phyloP scores from a whole-genome alignment of 345 rosid genomes.

The Litchi chinensis region DNA sequence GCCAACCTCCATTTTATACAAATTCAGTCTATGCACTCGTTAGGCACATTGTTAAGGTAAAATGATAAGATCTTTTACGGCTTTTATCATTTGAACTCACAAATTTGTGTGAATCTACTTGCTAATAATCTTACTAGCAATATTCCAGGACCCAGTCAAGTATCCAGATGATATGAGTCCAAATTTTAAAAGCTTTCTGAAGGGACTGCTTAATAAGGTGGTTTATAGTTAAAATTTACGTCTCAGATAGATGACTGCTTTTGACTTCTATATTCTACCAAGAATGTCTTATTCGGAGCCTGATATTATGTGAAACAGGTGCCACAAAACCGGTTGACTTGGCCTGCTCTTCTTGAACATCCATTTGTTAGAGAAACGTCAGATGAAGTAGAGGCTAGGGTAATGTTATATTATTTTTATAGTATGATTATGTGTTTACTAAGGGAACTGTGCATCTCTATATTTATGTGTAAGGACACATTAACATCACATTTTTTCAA shows the following conservation, averaged over 20 bases:
- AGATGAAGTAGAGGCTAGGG: conserved; percentile 70
- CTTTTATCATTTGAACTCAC: conserved; percentile 19
- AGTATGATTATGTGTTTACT: neutral
- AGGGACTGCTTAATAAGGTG: conserved; percentile 96
- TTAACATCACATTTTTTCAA: conserved; percentile 1
- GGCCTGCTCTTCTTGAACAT: conserved; percentile 96
- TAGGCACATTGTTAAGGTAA: conserved; percentile 94
- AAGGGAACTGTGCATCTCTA: neutral
- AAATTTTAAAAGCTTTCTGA: conserved; percentile 82
- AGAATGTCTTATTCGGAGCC: neutral
- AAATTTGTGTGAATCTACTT: conserved; percentile 23
- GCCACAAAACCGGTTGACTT: conserved; percentile 87
- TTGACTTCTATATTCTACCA: conserved; percentile 10
- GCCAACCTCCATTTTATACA: conserved; percentile 98
- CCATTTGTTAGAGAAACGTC: conserved; percentile 83
- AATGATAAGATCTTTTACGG: neutral
- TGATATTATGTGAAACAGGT: conserved; percentile 51
- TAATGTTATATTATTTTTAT: conserved; percentile 32
- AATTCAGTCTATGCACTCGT: conserved; percentile 98
- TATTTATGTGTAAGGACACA: neutral
- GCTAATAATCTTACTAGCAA: conserved; percentile 45
- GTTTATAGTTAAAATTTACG: conserved; percentile 5
- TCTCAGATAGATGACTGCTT: conserved; percentile 12
- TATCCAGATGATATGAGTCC: conserved; percentile 92
- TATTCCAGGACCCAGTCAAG: conserved; percentile 89